Conservation (phyloP, 73 alveolate species). For the Blepharisma stoltei region DNA sequence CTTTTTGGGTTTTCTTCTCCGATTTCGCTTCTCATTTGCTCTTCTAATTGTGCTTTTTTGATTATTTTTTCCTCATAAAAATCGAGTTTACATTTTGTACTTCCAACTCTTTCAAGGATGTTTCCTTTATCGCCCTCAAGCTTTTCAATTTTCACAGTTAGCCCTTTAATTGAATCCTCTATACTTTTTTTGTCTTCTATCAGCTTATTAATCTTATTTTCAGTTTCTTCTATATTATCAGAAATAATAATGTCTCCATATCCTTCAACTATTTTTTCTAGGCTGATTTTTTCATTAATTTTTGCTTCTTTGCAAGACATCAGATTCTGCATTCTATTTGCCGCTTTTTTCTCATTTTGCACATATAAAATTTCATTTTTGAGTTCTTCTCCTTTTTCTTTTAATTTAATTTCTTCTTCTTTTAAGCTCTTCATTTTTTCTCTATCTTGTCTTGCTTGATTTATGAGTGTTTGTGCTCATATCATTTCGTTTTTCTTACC, state of each 20-base stretch:
- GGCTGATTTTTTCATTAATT: neutral
- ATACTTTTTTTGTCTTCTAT: neutral
- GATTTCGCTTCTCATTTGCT: too few species aligned
- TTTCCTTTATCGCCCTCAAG: neutral
- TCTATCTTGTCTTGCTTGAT: constrained; percentile 51
- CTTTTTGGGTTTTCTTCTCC: too few species aligned
- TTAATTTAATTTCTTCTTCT: constrained; percentile 31
- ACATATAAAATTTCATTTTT: constrained; percentile 23
- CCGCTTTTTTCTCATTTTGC: neutral
- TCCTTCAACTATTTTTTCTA: too few species aligned
- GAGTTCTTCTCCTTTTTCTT: neutral
- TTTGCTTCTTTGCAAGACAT: neutral
- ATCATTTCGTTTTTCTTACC: constrained; percentile 68
- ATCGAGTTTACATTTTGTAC: too few species aligned
- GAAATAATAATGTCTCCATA: too few species aligned
- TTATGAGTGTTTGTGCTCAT: constrained; percentile 68
- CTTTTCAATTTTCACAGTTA: neutral
- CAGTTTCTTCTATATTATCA: too few species aligned
- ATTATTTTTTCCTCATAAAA: too few species aligned
- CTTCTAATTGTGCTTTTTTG: too few species aligned
- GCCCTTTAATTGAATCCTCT: neutral
- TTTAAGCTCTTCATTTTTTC: constrained; percentile 51
- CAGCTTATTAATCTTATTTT: constrained; percentile 1
- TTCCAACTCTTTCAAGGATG: too few species aligned
- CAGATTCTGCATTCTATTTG: neutral